Percentiles rank a stretch among this genome's conserved stretches.
Conservation (phyloP, 768 basidiomycete species). For the Hericium alpestre region DNA sequence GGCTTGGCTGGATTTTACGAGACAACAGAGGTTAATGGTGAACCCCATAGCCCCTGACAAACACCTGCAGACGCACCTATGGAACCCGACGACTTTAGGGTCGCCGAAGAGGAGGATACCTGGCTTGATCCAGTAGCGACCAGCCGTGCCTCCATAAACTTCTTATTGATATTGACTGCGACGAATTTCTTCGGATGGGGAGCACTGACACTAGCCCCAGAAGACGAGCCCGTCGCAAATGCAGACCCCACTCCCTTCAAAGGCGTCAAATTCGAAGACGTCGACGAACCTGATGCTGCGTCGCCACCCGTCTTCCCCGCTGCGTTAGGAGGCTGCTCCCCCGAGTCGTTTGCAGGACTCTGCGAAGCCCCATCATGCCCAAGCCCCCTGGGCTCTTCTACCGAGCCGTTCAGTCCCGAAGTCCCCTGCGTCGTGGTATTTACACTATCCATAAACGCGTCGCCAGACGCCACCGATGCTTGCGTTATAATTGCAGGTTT, state of each 20-base stretch:
- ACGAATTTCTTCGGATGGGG: conserved; percentile 77
- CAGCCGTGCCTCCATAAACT: conserved; percentile 86
- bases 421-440: conserved; percentile 36
- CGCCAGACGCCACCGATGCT: conserved; percentile 40
- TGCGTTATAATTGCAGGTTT: background rate
- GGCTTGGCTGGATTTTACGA: conserved; percentile 40
- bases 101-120: conserved; percentile 30
- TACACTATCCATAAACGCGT: conserved; percentile 77
- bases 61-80: conserved; percentile 31
- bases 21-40: background rate
- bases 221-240: background rate
- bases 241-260: conserved; percentile 6
- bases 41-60: background rate
- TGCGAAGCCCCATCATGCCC: conserved; percentile 7
- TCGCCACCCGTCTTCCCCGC: conserved; percentile 6
- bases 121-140: conserved; percentile 40
- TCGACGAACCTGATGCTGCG: background rate
- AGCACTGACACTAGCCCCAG: conserved; percentile 14
- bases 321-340: conserved; percentile 7
- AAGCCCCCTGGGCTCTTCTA: conserved; percentile 6
- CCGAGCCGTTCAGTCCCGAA: conserved; percentile 29
- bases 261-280: background rate
- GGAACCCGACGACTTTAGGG: conserved; percentile 41
- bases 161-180: conserved; percentile 90
- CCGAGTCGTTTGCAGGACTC: background rate